A percentile compares a stretch with the other conserved stretches of the same genome.
These are phyloP conservation scores for Nitzschia palea DNA, from an alignment of 108 stramenopile genomes.

Conservation along the genomic window DNA sequence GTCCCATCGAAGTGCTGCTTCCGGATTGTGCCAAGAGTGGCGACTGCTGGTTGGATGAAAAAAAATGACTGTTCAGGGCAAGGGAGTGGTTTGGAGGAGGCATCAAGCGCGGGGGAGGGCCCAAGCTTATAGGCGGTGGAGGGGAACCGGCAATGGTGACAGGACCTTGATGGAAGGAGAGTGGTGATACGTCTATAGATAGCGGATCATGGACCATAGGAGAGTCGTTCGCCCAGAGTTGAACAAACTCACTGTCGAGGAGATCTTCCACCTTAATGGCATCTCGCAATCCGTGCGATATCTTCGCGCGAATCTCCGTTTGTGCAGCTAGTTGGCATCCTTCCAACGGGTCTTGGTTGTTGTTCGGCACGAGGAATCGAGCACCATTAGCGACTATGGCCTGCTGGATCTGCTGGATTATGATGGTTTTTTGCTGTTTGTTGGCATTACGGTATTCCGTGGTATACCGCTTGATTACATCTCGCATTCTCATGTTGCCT, in stretches of 20 bases:
- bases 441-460: slow-evolving; percentile 4
- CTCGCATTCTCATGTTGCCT: slow-evolving; percentile 18
- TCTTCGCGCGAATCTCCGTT: slow-evolving; percentile 11
- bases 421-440: slow-evolving; percentile 9
- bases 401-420: slow-evolving; percentile 3
- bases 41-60: too few relatives aligned
- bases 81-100: too few relatives aligned
- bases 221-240: slow-evolving; percentile 5
- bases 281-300: slow-evolving; percentile 16
- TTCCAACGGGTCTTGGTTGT: slow-evolving; percentile 14
- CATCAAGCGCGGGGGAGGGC: neutral
- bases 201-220: too few relatives aligned
- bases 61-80: too few relatives aligned
- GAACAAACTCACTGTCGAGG: slow-evolving; percentile 13
- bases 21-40: neutral
- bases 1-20: neutral
- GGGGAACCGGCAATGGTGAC: neutral
- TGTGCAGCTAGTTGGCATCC: slow-evolving; percentile 6
- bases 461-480: slow-evolving; percentile 10
- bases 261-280: slow-evolving; percentile 17
- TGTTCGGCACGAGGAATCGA: slow-evolving; percentile 10
- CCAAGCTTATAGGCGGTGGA: neutral
- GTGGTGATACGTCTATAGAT: neutral
- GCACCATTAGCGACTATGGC: slow-evolving; percentile 2
- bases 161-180: neutral